Base-by-base conservation (phyloP, 1,284 basidiomycete genomes). In the Boletus albobrunnescens region DNA sequence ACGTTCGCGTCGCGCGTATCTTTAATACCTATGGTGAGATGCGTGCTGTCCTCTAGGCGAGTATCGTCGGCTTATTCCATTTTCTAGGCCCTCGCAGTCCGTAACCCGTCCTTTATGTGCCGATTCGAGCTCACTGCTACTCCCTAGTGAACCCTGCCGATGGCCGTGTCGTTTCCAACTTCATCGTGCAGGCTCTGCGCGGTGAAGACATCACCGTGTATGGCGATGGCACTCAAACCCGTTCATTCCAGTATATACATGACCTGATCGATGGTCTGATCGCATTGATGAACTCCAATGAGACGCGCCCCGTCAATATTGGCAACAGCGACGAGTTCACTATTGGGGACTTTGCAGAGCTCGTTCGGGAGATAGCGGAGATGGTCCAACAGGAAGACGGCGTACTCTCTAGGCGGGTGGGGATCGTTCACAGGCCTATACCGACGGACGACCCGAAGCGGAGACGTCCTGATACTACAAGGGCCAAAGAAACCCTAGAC, bases 141-240 rank as follows among this genome's bases (percentile, higher is more conserved):
- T n/a, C 23, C n/a, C 35, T 42, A 89, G 94, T 96, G 94, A 94
- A 95, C 73, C 91, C 94, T 2, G 82, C 84, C 63, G 95, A 98
- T 63, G 95, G 95, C 20, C 88, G 95, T 49, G 93, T 99, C 49
- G 95, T 99, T 28, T 95, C 92, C 64, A 98, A 98, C 73, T 97
- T 99, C 69, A 95, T 97, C 64, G 87, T 97, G 46, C 94, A 97
- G 63, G 95, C 94, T 9, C 81, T 99, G 49, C 87, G 87, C 58
- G 94, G 93, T 42, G 87, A 98, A 71, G 89, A 96, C 67, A 84
- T 99, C 76, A 96, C 94, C 41, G 88, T 98, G 39, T 99, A 97
- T 70, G 95, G 95, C 42, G 95, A 98, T 64, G 95, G 95, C 51
- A 82, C 75, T 39, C 94, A 97, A 71, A 98, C 95, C 17, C 87